A percentile compares a stretch with the other conserved stretches of the same genome.
These are phyloP conservation scores for Lojkania enalia DNA, from an alignment of 2,329 filamentous ascomycete genomes.

Conservation along the genomic window DNA sequence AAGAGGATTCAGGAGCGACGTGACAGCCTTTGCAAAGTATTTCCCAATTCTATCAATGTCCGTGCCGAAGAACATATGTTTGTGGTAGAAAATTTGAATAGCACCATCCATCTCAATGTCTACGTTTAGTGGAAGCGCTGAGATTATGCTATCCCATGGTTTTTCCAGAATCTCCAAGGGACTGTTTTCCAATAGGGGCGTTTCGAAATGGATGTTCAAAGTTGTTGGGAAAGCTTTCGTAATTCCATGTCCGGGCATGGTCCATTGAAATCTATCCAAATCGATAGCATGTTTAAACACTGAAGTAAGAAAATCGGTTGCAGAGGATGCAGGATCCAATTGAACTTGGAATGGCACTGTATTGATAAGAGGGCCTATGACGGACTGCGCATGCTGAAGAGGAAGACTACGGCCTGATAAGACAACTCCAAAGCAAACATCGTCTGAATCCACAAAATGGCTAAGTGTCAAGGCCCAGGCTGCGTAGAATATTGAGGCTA, in stretches of 20 bases:
- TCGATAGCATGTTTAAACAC: slow-evolving; percentile 9
- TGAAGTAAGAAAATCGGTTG: not conserved
- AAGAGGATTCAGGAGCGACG: not conserved
- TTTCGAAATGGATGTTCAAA: slow-evolving; percentile 13
- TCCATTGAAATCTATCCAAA: slow-evolving; percentile 14
- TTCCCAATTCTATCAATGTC: slow-evolving; percentile 3
- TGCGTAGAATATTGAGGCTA: slow-evolving; percentile 51
- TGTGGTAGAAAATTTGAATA: not conserved
- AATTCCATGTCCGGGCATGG: slow-evolving; percentile 15
- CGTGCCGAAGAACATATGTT: not conserved
- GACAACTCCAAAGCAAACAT: slow-evolving; percentile 53
- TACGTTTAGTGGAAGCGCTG: not conserved
- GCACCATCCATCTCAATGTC: not conserved
- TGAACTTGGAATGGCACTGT: slow-evolving; percentile 30
- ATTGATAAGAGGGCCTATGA: slow-evolving; percentile 53
- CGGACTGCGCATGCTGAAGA: slow-evolving; percentile 43
- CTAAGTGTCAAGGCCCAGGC: slow-evolving; percentile 47
- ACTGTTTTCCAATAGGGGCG: not conserved
- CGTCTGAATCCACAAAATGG: slow-evolving; percentile 40
- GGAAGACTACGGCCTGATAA: slow-evolving; percentile 42
- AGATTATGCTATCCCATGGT: not conserved
- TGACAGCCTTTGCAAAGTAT: slow-evolving; percentile 1
- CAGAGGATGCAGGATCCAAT: not conserved
- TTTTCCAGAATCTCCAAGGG: too few relatives aligned
- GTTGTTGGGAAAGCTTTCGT: slow-evolving; percentile 14